Evolutionary conservation across 345 rosid species (phyloP), one percentile per base, ranked within the genome.

Genomic region (Iberis pinnata): DNA sequence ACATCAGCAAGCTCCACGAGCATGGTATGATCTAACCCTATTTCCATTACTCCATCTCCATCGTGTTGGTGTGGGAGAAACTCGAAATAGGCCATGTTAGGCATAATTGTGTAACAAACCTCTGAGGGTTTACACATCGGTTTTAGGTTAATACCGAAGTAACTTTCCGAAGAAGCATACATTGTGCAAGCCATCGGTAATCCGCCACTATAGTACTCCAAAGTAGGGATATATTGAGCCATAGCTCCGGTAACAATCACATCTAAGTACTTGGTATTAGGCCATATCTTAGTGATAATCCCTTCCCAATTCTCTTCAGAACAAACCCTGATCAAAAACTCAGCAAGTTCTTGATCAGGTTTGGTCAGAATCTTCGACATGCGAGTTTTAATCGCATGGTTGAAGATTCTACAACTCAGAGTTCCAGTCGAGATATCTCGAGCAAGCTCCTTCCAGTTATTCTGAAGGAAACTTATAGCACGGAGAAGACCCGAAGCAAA

Each of bases 151-250:
- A 84, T 76, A 8, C 98, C 98, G 35, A 90, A 90, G 45, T 76
- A 87, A 69, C 98, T 84, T 72, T 90, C 98, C 0, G 98, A 90
- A 0, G 98, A 87, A 44, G 98, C 98, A 37, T 87, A 90, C 96
- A 90, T 90, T 7, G 95, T 90, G 65, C 92, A 80, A 45, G 89
- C 81, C 82, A 77, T 51, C 0, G 96, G 96, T 66, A 90, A 53
- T 2, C 95, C 95, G 8, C 76, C 76, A 25, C 95, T 80, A 10
- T 87, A 90, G 45, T 78, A 82, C 52, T 90, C 96, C 12, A 90
- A 78, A 0, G 88, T 87, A 0, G 98, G 96, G 58, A 90, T 87
- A 58, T 90, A 90, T 56, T 87, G 98, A 35, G 98, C 89, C 98
- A 90, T 90, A 6, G 96, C 81, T 12, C 98, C 98, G 0, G 98